Conservation (phyloP, 1,139 yeast species). For the Debaryomyces subglobosus region DNA sequence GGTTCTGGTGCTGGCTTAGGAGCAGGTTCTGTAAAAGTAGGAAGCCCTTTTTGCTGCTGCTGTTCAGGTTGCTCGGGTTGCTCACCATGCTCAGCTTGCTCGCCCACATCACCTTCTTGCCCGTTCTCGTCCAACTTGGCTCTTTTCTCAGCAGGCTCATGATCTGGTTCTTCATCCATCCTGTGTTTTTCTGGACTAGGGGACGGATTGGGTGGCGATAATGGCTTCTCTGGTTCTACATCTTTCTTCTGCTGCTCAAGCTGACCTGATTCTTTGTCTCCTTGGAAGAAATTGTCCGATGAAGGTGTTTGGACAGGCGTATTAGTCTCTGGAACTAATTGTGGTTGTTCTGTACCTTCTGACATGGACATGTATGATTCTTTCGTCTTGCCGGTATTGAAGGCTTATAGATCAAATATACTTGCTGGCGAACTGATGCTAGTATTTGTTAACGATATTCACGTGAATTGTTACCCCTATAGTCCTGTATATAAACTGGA, state of each 20-base stretch:
- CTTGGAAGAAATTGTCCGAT: slow-evolving; percentile 29
- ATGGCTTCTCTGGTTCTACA: slow-evolving; percentile 38
- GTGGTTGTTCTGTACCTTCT: slow-evolving; percentile 20
- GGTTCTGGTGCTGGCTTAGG: slow-evolving; percentile 76
- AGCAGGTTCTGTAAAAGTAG: slow-evolving; percentile 53
- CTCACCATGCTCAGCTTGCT: slow-evolving; percentile 5
- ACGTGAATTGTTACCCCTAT: slow-evolving; percentile 5
- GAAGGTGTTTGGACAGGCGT: slow-evolving; percentile 49
- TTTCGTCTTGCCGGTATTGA: background rate
- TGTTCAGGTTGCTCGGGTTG: slow-evolving; percentile 11
- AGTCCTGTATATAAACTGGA: background rate
- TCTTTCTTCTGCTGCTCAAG: slow-evolving; percentile 12
- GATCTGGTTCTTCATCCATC: slow-evolving; percentile 28
- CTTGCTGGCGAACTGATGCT: background rate
- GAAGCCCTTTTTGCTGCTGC: slow-evolving; percentile 15
- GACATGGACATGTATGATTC: slow-evolving; percentile 17
- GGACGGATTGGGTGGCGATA: slow-evolving; percentile 50
- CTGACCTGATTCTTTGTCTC: slow-evolving; percentile 15
- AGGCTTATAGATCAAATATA: background rate
- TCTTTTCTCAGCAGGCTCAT: slow-evolving; percentile 24
- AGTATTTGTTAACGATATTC: slow-evolving; percentile 2
- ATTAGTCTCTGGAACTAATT: slow-evolving; percentile 29
- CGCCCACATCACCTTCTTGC: background rate
- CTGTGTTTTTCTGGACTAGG: slow-evolving; percentile 47
- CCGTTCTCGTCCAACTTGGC: slow-evolving; percentile 22